These are phyloP conservation scores for Aurantiochytrium sp. DNA, from an alignment of 108 stramenopile species.

Conservation along the genomic window DNA sequence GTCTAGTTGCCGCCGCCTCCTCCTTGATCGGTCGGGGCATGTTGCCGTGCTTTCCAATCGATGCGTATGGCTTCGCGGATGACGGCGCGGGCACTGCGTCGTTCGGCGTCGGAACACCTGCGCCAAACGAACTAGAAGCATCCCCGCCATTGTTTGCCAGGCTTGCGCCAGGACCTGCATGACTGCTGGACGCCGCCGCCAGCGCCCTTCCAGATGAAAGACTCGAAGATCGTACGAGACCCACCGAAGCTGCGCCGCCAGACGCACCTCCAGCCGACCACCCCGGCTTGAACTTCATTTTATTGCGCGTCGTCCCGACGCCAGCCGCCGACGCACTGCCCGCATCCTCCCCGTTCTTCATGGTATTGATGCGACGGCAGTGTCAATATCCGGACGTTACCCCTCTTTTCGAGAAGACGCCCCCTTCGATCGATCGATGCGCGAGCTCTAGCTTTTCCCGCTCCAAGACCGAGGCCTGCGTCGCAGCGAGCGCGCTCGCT, in stretches of 20 bases:
- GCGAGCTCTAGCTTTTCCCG: too few species aligned
- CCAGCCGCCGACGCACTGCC: not conserved
- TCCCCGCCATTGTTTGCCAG: not conserved
- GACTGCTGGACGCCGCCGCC: not conserved
- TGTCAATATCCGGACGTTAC: too few species aligned
- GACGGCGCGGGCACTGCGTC: not conserved
- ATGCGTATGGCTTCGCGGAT: not conserved
- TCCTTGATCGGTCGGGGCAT: not conserved
- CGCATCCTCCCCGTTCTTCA: not conserved
- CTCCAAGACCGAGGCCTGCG: too few species aligned
- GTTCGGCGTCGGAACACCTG: not conserved
- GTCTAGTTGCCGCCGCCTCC: not conserved
- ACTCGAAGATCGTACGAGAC: not conserved
- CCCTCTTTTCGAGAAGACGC: too few species aligned
- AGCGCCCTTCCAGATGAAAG: not conserved
- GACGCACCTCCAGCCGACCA: not conserved
- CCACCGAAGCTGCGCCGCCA: not conserved
- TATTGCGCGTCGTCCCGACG: not conserved
- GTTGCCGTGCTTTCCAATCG: not conserved
- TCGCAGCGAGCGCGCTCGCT: too few species aligned
- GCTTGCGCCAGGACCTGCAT: not conserved
- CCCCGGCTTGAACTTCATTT: slow-evolving; percentile 4
- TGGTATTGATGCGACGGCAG: not conserved
- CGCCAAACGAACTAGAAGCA: not conserved
- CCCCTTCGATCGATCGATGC: too few species aligned